Percentiles rank a stretch among this genome's conserved stretches.
These are phyloP conservation scores for Pseudopediastrum boryanum DNA, from an alignment of 139 green algal genomes.

Conservation along the genomic window DNA sequence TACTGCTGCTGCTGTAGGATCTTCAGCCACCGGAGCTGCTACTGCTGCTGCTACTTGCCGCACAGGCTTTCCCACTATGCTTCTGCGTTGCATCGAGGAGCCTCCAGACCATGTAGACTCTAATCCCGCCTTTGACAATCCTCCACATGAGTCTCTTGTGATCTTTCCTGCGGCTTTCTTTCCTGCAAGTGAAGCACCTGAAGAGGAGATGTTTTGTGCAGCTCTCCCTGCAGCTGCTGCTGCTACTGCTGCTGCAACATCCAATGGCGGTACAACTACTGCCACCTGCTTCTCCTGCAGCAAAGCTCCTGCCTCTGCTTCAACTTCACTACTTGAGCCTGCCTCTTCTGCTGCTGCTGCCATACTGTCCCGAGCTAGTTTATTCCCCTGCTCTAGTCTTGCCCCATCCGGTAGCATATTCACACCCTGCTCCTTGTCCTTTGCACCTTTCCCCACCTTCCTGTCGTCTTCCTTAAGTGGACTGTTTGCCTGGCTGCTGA, in stretches of 20 bases:
- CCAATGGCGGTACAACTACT: no score
- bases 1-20: not conserved
- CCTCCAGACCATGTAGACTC: not conserved
- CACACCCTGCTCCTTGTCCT: no score
- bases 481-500: no score
- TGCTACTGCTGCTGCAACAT: not conserved
- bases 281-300: no score
- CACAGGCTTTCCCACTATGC: not conserved
- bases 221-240: not conserved
- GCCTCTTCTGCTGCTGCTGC: no score
- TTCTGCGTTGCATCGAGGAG: not conserved
- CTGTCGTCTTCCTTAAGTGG: no score
- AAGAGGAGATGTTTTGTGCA: not conserved
- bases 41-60: not conserved
- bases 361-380: no score
- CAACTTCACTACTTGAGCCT: no score
- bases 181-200: not conserved
- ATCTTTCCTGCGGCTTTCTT: not conserved
- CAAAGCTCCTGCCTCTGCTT: no score
- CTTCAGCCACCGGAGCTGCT: not conserved
- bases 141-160: not conserved
- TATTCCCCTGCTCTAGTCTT: no score
- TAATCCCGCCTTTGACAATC: not conserved
- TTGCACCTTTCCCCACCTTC: no score
- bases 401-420: no score